Evolutionary conservation across 2,329 filamentous ascomycete species (phyloP).

Genomic region (Hymenoscyphus linearis): DNA sequence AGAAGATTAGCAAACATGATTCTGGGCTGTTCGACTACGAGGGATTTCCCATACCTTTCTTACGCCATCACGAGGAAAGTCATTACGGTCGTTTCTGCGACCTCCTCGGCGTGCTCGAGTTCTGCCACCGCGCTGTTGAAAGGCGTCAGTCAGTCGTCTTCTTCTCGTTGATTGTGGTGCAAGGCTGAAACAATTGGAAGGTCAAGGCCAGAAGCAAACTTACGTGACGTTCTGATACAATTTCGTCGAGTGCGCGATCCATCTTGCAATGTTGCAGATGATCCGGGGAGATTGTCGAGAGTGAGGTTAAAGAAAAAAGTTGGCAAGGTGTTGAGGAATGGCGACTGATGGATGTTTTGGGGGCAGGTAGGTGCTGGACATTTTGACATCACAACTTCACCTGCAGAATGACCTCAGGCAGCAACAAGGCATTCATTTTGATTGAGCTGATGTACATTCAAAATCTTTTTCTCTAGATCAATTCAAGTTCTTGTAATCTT

Average conservation of each 20-base stretch:
- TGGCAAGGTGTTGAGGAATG: conserved; percentile 1
- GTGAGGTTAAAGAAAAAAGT: not conserved
- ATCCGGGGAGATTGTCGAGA: not conserved
- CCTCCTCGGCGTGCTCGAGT: conserved; percentile 29
- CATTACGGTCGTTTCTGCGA: conserved; percentile 33
- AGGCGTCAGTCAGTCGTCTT: conserved; percentile 17
- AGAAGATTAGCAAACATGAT: conserved; percentile 8
- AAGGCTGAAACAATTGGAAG: conserved; percentile 23
- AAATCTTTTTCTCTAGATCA: too few relatives aligned
- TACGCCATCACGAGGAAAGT: conserved; percentile 73
- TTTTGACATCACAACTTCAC: not conserved
- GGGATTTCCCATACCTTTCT: conserved; percentile 66
- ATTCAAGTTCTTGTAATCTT: too few relatives aligned
- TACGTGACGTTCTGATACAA: conserved; percentile 57
- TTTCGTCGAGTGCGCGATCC: conserved; percentile 61
- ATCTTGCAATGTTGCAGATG: conserved; percentile 34
- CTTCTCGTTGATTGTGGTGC: conserved; percentile 10
- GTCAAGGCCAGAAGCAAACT: conserved; percentile 17
- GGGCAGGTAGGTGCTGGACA: not conserved
- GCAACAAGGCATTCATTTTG: too few relatives aligned
- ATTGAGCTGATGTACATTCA: too few relatives aligned
- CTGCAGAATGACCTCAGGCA: not conserved
- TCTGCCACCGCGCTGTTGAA: conserved; percentile 26
- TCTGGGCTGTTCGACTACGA: not conserved
- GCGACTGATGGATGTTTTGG: not conserved